Evolutionary conservation across 768 basidiomycete species (phyloP).

Genomic region (Suillus tomentosus): DNA sequence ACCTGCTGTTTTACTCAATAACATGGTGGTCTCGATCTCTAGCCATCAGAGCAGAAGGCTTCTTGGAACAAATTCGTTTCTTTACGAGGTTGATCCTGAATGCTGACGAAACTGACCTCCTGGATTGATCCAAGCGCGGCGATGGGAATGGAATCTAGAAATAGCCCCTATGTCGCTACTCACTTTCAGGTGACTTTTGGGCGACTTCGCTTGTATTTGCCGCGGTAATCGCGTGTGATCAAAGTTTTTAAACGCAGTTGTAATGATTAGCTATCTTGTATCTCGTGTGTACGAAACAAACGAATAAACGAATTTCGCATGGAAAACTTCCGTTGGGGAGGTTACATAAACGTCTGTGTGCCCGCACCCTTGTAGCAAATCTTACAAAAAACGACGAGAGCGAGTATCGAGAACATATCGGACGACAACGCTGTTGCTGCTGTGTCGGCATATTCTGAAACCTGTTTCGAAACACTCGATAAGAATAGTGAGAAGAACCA

Average conservation of each 20-base stretch:
- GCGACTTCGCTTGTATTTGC: neutral
- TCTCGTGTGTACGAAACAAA: neutral
- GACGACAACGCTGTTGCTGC: neutral
- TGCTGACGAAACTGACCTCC: constrained; percentile 29
- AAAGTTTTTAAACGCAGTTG: neutral
- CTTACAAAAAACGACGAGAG: neutral
- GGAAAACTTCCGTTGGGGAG: constrained; percentile 11
- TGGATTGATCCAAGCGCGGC: constrained; percentile 17
- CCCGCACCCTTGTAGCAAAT: neutral
- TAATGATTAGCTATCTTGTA: neutral
- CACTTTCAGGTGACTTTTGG: neutral
- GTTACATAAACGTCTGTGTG: constrained; percentile 12
- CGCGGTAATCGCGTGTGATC: neutral
- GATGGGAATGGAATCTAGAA: neutral
- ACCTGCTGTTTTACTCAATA: constrained; percentile 15
- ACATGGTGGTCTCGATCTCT: neutral
- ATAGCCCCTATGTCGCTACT: constrained; percentile 2
- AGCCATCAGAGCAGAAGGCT: constrained; percentile 32
- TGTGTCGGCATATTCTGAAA: neutral
- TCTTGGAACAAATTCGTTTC: constrained; percentile 35
- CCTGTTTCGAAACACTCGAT: neutral
- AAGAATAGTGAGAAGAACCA: neutral
- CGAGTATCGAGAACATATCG: neutral
- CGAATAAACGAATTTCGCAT: neutral
- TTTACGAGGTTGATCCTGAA: constrained; percentile 36